These are phyloP conservation scores for Casaregolazyma suthepensis DNA, from an alignment of 1,139 yeast genomes.

Conservation along the genomic window DNA sequence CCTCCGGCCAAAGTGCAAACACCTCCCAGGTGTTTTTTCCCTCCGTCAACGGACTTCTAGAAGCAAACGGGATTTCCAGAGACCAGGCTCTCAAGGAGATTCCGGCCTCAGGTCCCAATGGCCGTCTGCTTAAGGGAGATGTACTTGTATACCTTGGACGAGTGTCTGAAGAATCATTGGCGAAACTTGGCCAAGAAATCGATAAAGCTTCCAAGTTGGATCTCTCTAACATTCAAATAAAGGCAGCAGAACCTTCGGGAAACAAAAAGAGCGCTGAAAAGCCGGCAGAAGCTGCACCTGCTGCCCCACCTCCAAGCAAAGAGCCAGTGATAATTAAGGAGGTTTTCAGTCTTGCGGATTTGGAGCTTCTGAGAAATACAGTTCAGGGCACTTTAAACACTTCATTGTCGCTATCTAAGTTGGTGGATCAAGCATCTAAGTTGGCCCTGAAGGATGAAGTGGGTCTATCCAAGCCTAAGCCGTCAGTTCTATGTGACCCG, in stretches of 20 bases:
- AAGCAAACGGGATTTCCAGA: slow-evolving; percentile 52
- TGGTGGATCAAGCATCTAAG: slow-evolving; percentile 37
- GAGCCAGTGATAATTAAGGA: slow-evolving; percentile 16
- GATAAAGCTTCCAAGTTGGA: slow-evolving; percentile 62
- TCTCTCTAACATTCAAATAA: slow-evolving; percentile 53
- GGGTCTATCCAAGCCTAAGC: slow-evolving; percentile 39
- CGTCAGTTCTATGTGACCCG: slow-evolving; percentile 49
- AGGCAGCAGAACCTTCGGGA: slow-evolving; percentile 4
- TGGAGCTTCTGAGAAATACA: slow-evolving; percentile 22
- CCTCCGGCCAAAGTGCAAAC: slow-evolving; percentile 36
- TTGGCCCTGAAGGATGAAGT: slow-evolving; percentile 35
- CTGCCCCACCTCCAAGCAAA: slow-evolving; percentile 10
- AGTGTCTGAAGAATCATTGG: slow-evolving; percentile 52
- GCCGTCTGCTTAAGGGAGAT: slow-evolving; percentile 85
- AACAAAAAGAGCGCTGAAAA: slow-evolving; percentile 8
- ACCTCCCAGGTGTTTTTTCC: slow-evolving; percentile 68
- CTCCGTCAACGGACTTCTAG: slow-evolving; percentile 66
- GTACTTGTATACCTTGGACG: slow-evolving; percentile 77
- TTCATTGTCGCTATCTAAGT: slow-evolving; percentile 26
- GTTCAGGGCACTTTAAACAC: slow-evolving; percentile 30
- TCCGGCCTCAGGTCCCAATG: slow-evolving; percentile 82
- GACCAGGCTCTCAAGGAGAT: slow-evolving; percentile 68
- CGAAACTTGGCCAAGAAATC: slow-evolving; percentile 50
- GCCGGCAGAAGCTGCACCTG: slow-evolving; percentile 16
- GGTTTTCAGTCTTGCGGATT: slow-evolving; percentile 19